Percentiles rank a stretch among this genome's conserved stretches.
Evolutionary conservation across 371 early-diverging fungal genomes (phyloP).

Genomic region (Lichtheimia ramosa): DNA sequence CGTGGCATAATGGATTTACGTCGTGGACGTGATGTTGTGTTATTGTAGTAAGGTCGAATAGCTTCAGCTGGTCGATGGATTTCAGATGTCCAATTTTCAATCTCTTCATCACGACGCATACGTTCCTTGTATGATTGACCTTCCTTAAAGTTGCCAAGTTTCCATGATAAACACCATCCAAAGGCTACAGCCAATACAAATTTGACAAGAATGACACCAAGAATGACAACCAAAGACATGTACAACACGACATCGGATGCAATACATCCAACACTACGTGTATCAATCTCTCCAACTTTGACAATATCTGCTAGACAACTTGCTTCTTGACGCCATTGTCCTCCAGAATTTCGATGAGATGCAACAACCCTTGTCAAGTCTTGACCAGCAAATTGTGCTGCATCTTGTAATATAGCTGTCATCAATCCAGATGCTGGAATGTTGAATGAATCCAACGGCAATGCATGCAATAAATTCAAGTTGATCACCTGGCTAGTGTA

Average conservation of each 20-base stretch:
- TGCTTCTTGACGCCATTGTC: conserved; percentile 41
- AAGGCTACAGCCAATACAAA: conserved; percentile 79
- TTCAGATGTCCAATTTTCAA: conserved; percentile 62
- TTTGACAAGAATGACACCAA: conserved; percentile 60
- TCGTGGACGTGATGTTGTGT: conserved; percentile 10
- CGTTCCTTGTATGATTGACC: conserved; percentile 49
- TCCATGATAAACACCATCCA: conserved; percentile 70
- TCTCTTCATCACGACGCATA: conserved; percentile 54
- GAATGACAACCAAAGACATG: conserved; percentile 54
- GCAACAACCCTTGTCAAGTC: conserved; percentile 41
- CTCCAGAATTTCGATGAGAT: conserved; percentile 12
- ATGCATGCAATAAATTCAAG: conserved; percentile 34
- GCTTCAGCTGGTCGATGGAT: conserved; percentile 48
- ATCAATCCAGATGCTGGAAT: conserved; percentile 38
- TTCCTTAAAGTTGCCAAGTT: conserved; percentile 60
- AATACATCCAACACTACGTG: conserved; percentile 69
- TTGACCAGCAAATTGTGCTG: conserved; percentile 29
- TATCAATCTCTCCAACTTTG: conserved; percentile 79
- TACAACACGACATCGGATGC: conserved; percentile 64
- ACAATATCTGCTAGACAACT: conserved; percentile 65
- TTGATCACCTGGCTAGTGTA: conserved; percentile 43
- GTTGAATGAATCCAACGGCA: conserved; percentile 28
- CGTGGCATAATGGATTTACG: conserved; percentile 40
- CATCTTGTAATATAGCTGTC: conserved; percentile 20
- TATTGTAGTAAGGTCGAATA: conserved; percentile 20